Evolutionary conservation across 1,284 basidiomycete species (phyloP).

Genomic region (Rhodotorula sp.): DNA sequence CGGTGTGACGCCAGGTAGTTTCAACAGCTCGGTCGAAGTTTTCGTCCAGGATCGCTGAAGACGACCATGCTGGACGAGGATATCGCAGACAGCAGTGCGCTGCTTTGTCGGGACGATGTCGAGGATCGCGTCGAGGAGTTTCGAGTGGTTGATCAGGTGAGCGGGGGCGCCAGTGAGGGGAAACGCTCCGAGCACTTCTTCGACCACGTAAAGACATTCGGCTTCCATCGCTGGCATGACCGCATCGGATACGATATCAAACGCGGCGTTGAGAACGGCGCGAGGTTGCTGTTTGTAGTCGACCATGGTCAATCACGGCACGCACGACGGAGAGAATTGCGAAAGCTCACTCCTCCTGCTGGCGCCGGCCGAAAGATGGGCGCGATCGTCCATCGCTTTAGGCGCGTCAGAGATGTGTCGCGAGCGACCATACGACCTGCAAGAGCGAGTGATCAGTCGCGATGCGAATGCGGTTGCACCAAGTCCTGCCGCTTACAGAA

Average conservation of each 20-base stretch:
- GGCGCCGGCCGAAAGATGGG: slow-evolving; percentile 35
- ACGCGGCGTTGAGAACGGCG: slow-evolving; percentile 43
- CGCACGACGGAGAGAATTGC: neutral
- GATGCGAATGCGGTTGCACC: neutral
- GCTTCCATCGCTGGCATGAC: slow-evolving; percentile 43
- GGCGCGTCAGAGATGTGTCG: slow-evolving; percentile 40
- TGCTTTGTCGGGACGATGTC: slow-evolving; percentile 31
- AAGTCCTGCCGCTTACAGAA: slow-evolving; percentile 34
- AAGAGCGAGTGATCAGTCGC: neutral
- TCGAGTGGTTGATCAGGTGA: slow-evolving; percentile 43
- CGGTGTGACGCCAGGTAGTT: slow-evolving; percentile 38
- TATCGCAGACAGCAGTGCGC: slow-evolving; percentile 31
- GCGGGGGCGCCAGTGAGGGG: slow-evolving; percentile 35
- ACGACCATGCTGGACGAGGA: slow-evolving; percentile 39
- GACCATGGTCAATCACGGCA: neutral
- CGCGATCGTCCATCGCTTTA: slow-evolving; percentile 45
- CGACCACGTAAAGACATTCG: slow-evolving; percentile 40
- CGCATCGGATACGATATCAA: slow-evolving; percentile 43
- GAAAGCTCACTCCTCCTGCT: slow-evolving; percentile 31
- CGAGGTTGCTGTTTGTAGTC: slow-evolving; percentile 39
- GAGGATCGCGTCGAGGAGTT: slow-evolving; percentile 39
- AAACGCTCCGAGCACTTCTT: slow-evolving; percentile 41
- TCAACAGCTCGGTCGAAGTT: slow-evolving; percentile 42
- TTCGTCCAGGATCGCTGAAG: slow-evolving; percentile 40
- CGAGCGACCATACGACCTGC: slow-evolving; percentile 44